These are phyloP conservation scores for Lentinula guzmanii DNA, from an alignment of 768 basidiomycete genomes.

Conservation along the genomic window DNA sequence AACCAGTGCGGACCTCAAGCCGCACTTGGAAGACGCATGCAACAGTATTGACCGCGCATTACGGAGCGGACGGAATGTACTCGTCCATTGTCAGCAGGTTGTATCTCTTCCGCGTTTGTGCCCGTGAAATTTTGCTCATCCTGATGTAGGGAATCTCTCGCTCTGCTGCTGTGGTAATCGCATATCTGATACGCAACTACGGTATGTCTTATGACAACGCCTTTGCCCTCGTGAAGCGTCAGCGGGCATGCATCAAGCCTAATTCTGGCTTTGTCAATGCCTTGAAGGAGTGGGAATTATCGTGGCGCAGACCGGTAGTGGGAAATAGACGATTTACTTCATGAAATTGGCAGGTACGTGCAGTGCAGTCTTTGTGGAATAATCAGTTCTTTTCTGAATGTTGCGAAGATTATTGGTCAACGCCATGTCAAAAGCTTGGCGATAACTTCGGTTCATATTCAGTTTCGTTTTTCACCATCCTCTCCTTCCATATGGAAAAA, in stretches of 20 bases:
- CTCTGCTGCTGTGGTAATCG: constrained; percentile 69
- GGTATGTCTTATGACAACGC: constrained; percentile 71
- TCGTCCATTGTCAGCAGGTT: constrained; percentile 84
- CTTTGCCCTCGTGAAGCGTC: constrained; percentile 50
- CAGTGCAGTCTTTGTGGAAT: neutral
- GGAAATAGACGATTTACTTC: constrained; percentile 3
- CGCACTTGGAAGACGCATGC: constrained; percentile 65
- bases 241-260: constrained; percentile 70
- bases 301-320: constrained; percentile 17
- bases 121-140: constrained; percentile 5
- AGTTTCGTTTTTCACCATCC: neutral
- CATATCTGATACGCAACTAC: constrained; percentile 72
- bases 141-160: constrained; percentile 65
- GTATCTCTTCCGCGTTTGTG: constrained; percentile 10
- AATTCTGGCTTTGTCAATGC: constrained; percentile 69
- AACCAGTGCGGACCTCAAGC: constrained; percentile 52
- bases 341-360: neutral
- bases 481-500: neutral
- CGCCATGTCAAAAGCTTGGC: neutral
- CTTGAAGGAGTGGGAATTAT: constrained; percentile 51
- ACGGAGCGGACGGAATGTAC: constrained; percentile 53
- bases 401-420: neutral
- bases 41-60: constrained; percentile 60
- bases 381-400: neutral
- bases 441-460: neutral